Percentiles rank a stretch among this genome's conserved stretches.
phyloP scores from a whole-genome alignment of 495 filamentous ascomycete genomes.

The Barbatosphaeria neglecta region DNA sequence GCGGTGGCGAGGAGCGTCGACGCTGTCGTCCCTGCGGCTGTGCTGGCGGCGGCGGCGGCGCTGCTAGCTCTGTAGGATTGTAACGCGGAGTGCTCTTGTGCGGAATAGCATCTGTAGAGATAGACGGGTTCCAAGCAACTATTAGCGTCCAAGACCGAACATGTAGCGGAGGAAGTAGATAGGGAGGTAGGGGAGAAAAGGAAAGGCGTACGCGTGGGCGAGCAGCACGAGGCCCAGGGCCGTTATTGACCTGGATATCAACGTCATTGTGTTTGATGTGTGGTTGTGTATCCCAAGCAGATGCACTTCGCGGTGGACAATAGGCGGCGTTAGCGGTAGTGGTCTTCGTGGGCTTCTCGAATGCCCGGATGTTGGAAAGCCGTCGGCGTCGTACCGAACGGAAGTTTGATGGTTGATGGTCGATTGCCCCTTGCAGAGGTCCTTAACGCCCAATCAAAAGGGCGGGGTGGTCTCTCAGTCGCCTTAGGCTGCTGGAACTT shows the following conservation, averaged over 20 bases:
- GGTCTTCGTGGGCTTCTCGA: neutral
- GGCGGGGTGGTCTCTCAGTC: too few species aligned
- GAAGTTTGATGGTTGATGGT: too few species aligned
- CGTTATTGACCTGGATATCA: conserved; percentile 52
- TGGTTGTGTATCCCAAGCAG: too few species aligned
- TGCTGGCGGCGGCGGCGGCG: conserved; percentile 27
- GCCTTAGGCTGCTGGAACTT: too few species aligned
- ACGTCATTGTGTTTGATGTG: conserved; percentile 52
- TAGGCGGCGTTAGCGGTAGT: too few species aligned
- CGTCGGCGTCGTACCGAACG: too few species aligned
- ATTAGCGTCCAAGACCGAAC: too few species aligned
- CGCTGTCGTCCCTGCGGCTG: too few species aligned
- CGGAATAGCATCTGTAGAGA: conserved; percentile 63
- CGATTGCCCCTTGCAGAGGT: too few species aligned
- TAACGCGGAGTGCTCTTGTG: conserved; percentile 68
- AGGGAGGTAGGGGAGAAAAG: neutral
- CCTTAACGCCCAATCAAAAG: neutral
- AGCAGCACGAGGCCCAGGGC: conserved; percentile 55
- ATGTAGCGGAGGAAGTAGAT: too few species aligned
- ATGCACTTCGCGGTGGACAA: too few species aligned
- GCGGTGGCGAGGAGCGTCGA: conserved; percentile 14
- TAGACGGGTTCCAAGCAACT: neutral
- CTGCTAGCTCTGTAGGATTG: conserved; percentile 44
- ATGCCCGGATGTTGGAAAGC: neutral
- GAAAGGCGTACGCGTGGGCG: conserved; percentile 54